Evolutionary conservation across 768 basidiomycete genomes (phyloP).

Genomic region (Suillus clintonianus): DNA sequence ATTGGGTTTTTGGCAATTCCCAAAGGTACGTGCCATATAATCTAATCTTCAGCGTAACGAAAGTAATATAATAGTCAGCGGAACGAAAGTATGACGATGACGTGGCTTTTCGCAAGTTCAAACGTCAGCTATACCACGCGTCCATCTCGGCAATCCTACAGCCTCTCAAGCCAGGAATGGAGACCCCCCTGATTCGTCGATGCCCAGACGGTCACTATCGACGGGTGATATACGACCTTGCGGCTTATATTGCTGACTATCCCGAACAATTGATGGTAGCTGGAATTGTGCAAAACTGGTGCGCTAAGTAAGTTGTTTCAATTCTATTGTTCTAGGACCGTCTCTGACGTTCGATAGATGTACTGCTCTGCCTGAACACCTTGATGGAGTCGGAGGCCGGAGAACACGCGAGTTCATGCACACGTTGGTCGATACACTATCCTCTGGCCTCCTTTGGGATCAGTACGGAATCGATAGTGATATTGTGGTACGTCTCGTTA

Average conservation of each 20-base stretch:
- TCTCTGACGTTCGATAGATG: slow-evolving; percentile 22
- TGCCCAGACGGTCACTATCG: slow-evolving; percentile 35
- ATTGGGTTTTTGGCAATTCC: slow-evolving; percentile 19
- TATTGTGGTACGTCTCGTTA: not conserved
- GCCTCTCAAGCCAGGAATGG: slow-evolving; percentile 28
- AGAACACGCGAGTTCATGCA: slow-evolving; percentile 26
- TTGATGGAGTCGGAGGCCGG: slow-evolving; percentile 21
- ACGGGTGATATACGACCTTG: slow-evolving; percentile 34
- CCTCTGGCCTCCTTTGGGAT: slow-evolving; percentile 34
- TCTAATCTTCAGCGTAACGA: too few relatives aligned
- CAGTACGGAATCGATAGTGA: slow-evolving; percentile 24
- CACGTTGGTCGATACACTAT: slow-evolving; percentile 24
- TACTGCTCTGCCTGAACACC: slow-evolving; percentile 19
- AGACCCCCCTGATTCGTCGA: slow-evolving; percentile 18
- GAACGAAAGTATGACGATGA: slow-evolving; percentile 15
- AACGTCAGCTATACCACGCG: slow-evolving; percentile 30
- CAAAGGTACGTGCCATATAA: slow-evolving; percentile 14
- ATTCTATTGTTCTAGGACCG: slow-evolving; percentile 2
- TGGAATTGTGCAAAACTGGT: slow-evolving; percentile 39
- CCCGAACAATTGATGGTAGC: slow-evolving; percentile 37
- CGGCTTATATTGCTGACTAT: slow-evolving; percentile 43
- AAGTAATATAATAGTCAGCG: not conserved
- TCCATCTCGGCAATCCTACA: slow-evolving; percentile 28
- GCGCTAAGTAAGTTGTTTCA: slow-evolving; percentile 27
- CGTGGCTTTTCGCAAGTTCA: slow-evolving; percentile 27